Conservation (phyloP, 495 filamentous ascomycete genomes). For the Neurospora sp. region DNA sequence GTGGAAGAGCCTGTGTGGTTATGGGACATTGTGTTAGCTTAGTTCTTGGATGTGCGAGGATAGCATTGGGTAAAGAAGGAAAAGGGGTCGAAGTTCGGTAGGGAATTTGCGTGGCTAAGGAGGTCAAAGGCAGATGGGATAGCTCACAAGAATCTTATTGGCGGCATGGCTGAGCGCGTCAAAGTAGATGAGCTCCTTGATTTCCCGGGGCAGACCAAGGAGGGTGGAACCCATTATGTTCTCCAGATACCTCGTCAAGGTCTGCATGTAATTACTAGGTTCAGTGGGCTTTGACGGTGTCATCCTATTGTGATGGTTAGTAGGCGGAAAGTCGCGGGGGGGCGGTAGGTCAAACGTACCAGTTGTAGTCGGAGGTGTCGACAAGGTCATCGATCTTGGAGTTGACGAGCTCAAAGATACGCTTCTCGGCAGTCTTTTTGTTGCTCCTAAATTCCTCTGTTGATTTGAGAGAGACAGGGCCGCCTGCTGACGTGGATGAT, state of each 20-base stretch:
- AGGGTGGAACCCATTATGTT: constrained; percentile 95
- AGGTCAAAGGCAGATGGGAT: background rate
- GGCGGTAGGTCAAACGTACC: constrained; percentile 34
- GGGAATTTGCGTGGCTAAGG: constrained; percentile 1
- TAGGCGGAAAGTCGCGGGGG: background rate
- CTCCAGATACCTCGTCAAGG: constrained; percentile 81
- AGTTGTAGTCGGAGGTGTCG: constrained; percentile 94
- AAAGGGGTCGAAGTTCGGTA: background rate
- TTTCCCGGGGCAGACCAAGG: constrained; percentile 80
- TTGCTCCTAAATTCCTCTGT: constrained; percentile 79
- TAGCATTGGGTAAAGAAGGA: background rate
- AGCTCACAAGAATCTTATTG: constrained; percentile 65
- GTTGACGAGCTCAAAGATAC: constrained; percentile 97
- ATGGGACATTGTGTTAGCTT: background rate
- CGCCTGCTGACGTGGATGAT: constrained; percentile 64
- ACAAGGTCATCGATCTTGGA: constrained; percentile 98
- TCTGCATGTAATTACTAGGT: constrained; percentile 87
- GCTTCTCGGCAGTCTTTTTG: constrained; percentile 92
- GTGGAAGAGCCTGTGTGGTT: constrained; percentile 54
- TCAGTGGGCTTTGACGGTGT: constrained; percentile 52
- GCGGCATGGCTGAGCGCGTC: constrained; percentile 88
- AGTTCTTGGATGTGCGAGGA: background rate
- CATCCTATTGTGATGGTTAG: constrained; percentile 35
- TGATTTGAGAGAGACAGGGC: constrained; percentile 62
- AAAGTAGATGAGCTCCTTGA: constrained; percentile 96